Evolutionary conservation across 2,329 filamentous ascomycete genomes (phyloP), one percentile per base, ranked within the genome.

Genomic region (Pyricularia sp.): DNA sequence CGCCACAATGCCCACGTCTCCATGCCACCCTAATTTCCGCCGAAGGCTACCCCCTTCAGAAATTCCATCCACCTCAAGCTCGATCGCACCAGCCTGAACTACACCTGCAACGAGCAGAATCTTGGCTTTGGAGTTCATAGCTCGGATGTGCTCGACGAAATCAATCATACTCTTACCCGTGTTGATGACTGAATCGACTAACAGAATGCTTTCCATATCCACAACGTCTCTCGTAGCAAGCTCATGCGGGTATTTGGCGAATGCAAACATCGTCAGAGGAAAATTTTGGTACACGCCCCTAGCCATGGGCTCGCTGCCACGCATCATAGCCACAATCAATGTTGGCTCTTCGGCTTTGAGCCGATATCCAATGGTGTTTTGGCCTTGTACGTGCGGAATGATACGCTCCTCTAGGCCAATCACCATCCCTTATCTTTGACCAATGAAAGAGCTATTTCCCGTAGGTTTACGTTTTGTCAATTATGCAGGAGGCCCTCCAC

Each of bases 311-410:
- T 61, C 58, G n/a, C 58, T n/a, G 58, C 23, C 58, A 12, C 58
- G 58, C 58, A 61, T 61, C n/a, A 61, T 23, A 23, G 58, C 58
- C 20, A 61, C 58, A 14, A 61, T 61, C 58, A 61, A 28, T 2
- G 17, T 61, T 28, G 12, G 58, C n/a, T 61, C n/a, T 25, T 61
- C 58, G 58, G 12, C 36, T 42, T 20, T 42, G 17, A 42, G 36
- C 36, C 36, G 36, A 20, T 42, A 42, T 20, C 36, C 36, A 20
- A 20, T 17, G 36, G 36, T 42, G 17, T 42, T 42, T 20, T 42
- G 36, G 36, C 36, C 36, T 70, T 86, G 83, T 0, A 89, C 86
- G 70, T 89, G 85, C 0, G 71, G 69, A 17, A 88, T 86, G 0
- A 69, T 2, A 71, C 79, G 81, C 11, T 79, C 70, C 69, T 89